Percentiles rank a stretch among this genome's conserved stretches.
phyloP scores from a whole-genome alignment of 495 filamentous ascomycete genomes.

The Penicillium subrubescens region DNA sequence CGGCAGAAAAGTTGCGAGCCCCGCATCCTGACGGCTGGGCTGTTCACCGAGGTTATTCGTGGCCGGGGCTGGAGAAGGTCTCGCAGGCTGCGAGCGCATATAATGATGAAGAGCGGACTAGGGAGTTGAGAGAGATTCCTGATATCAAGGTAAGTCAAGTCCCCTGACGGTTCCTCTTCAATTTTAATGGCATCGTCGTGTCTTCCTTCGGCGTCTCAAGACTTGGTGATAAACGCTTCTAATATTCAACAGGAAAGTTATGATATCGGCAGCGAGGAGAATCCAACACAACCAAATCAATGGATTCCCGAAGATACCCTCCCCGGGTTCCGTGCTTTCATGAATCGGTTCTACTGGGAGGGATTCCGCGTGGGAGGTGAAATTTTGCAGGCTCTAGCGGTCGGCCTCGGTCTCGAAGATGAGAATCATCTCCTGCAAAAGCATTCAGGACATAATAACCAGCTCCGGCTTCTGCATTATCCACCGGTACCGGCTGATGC shows the following conservation, averaged over 20 bases:
- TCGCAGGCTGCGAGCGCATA: slow-evolving; percentile 54
- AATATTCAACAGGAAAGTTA: slow-evolving; percentile 57
- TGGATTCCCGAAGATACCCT: slow-evolving; percentile 62
- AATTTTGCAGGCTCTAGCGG: slow-evolving; percentile 54
- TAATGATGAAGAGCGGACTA: slow-evolving; percentile 39
- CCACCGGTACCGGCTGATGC: slow-evolving; percentile 54
- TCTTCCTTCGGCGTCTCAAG: neutral
- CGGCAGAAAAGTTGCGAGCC: slow-evolving; percentile 53
- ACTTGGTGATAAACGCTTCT: neutral
- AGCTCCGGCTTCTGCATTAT: slow-evolving; percentile 68
- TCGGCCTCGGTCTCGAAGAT: slow-evolving; percentile 50
- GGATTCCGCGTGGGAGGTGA: slow-evolving; percentile 46
- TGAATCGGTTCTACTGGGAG: slow-evolving; percentile 58
- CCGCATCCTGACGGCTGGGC: slow-evolving; percentile 61
- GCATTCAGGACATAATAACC: slow-evolving; percentile 61
- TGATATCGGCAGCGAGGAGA: slow-evolving; percentile 64
- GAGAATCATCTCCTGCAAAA: slow-evolving; percentile 54
- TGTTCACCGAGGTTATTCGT: slow-evolving; percentile 66
- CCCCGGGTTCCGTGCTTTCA: slow-evolving; percentile 62
- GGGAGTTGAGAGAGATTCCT: slow-evolving; percentile 36
- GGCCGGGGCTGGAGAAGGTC: slow-evolving; percentile 66
- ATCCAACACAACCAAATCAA: slow-evolving; percentile 60
- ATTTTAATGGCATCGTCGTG: neutral
- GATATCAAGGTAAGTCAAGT: slow-evolving; percentile 46
- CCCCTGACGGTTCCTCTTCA: too few relatives aligned